phyloP scores from a whole-genome alignment of 345 rosid species.

The Bruguiera parviflora region DNA sequence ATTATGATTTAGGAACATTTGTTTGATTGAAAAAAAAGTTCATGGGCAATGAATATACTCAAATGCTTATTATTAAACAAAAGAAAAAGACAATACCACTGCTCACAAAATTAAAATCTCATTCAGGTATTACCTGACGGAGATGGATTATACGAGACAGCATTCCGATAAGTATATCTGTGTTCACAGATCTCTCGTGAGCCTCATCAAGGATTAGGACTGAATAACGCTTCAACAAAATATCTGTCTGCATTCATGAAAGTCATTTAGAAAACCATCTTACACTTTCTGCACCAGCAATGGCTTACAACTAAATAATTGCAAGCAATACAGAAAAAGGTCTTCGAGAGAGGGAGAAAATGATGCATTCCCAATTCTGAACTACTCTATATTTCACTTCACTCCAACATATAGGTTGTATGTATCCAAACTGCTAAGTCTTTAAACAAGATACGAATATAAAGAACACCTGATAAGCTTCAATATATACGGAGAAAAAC shows the following conservation, averaged over 20 bases:
- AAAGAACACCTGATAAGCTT: too few relatives aligned
- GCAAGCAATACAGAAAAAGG: background rate
- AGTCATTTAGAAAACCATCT: background rate
- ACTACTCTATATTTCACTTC: too few relatives aligned
- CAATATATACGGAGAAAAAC: too few relatives aligned
- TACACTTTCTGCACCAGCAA: background rate
- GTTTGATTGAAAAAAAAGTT: too few relatives aligned
- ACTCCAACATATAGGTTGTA: too few relatives aligned
- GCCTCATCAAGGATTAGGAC: slow-evolving; percentile 89
- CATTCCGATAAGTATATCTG: slow-evolving; percentile 94
- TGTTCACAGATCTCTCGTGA: slow-evolving; percentile 92
- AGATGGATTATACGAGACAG: slow-evolving; percentile 64
- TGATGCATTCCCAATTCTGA: too few relatives aligned
- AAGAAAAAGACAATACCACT: background rate
- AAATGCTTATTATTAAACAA: background rate
- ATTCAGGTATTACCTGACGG: slow-evolving; percentile 59
- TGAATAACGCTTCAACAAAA: slow-evolving; percentile 73
- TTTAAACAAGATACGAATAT: too few relatives aligned
- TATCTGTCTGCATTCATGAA: slow-evolving; percentile 59
- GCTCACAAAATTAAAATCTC: background rate
- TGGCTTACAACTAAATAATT: background rate
- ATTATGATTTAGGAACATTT: too few relatives aligned
- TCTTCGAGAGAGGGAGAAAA: background rate
- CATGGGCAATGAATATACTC: too few relatives aligned
- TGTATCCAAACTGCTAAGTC: too few relatives aligned